Percentiles rank a stretch among this genome's conserved stretches.
These are phyloP conservation scores for Oryza punctata DNA, from an alignment of 176 grass and related monocot species.

Conservation along the genomic window DNA sequence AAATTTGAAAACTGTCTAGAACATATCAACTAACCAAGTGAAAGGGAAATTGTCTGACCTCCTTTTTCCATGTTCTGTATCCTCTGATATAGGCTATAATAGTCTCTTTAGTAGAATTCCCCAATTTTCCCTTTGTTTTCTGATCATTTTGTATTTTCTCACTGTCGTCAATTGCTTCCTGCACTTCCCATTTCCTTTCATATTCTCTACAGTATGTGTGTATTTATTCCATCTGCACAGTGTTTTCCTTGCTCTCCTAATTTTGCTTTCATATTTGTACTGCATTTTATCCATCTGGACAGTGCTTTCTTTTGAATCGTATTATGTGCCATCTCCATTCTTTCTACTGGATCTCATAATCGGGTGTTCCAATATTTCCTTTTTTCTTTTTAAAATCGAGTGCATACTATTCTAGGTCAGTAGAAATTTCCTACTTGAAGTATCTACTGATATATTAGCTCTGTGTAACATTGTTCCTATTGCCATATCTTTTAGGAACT, in stretches of 20 bases:
- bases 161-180: background rate
- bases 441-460: background rate
- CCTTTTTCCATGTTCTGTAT: background rate
- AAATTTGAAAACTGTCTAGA: background rate
- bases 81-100: slow-evolving; percentile 9
- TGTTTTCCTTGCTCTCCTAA: background rate
- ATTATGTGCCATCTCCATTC: background rate
- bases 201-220: background rate
- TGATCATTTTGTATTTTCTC: background rate
- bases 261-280: background rate
- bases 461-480: background rate
- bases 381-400: background rate
- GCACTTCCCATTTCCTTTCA: background rate
- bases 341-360: background rate
- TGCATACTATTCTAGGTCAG: background rate
- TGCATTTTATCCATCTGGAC: background rate
- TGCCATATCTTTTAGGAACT: background rate
- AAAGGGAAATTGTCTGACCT: background rate
- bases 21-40: background rate
- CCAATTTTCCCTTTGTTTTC: background rate
- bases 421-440: background rate
- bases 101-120: background rate
- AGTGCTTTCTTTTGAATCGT: background rate
- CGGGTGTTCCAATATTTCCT: background rate
- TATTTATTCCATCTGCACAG: background rate